Base-by-base conservation (phyloP, 2,329 filamentous ascomycete species). In the Geosmithia morbida region DNA sequence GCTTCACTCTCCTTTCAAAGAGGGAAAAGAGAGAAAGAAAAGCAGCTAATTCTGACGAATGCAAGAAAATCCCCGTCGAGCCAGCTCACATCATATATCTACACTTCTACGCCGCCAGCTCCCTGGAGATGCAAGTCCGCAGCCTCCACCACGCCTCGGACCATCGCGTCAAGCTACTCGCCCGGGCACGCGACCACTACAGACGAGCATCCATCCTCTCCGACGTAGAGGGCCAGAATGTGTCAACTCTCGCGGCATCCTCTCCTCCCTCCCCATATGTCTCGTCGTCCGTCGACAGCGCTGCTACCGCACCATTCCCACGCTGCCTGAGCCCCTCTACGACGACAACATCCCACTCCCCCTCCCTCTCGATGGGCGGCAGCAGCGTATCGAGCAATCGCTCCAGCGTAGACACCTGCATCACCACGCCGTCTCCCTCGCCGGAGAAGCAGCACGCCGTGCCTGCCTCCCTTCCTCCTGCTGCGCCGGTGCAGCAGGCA, bases 91-190 rank as follows among this genome's bases (percentile, higher is more conserved):
- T 77, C 33, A 72, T 79, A 52, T 78, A 77, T 50, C 65, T 80
- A 6, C 70, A 77, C 56, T 79, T 79, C 57, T 80, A 79, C 51
- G 75, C 75, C n/a, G 76, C 76, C 18, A 71, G 67, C n/a, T 72
- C 75, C 14, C 66, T 76, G 41, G 76, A 79, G 54, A 71, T 72
- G 63, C 74, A 74, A 53, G 74, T 74, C 1, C 66, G 69, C 26
- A 64, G 67, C 37, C 61, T 77, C 7, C 66, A 67, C 16, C 59
- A 65, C 11, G 66, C 65, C 2, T 71, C 71, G 0, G 58, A 66
- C 2, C 65, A 70, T 51, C 70, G 74, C 43, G 61, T 61, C 33
- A 67, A 59, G 47, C 63, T 79, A 7, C 64, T 79, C 6, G 62
- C 66, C 37, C 68, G 77, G 52, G 74, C 75, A 5, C 68, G 68